Percentiles rank a stretch among this genome's conserved stretches.
Conservation (phyloP, 768 basidiomycete species). For the Termitomyces sp. region DNA sequence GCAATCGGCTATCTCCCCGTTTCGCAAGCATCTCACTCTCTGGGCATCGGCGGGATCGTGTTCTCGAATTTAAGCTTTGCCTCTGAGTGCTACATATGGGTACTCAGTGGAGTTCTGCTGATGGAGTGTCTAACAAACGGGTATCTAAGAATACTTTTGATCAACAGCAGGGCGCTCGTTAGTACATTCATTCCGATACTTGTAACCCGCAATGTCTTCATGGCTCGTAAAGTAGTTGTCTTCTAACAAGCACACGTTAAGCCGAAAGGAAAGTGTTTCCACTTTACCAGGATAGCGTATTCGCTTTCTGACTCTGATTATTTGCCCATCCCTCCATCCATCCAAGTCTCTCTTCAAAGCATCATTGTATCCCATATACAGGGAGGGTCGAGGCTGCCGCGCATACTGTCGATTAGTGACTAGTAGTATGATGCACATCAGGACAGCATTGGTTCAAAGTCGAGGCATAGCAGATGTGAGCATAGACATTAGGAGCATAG, state of each 20-base stretch:
- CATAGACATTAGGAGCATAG: slow-evolving; percentile 16
- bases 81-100: no score
- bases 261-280: no score
- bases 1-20: no score
- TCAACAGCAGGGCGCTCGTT: neutral
- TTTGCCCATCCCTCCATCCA: no score
- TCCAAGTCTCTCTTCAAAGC: neutral
- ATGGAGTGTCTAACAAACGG: no score
- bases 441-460: slow-evolving; percentile 4
- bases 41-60: no score
- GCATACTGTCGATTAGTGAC: slow-evolving; percentile 15
- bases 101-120: no score
- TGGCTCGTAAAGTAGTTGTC: slow-evolving; percentile 4
- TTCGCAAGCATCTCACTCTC: no score
- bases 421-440: slow-evolving; percentile 19
- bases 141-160: no score
- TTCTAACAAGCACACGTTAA: neutral
- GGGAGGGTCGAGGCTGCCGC: no score
- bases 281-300: neutral
- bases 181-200: neutral
- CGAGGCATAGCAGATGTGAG: slow-evolving; percentile 11
- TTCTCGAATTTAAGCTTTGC: no score
- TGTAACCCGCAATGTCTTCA: slow-evolving; percentile 1
- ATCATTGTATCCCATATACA: neutral
- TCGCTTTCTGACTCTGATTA: neutral